Evolutionary conservation across 257 asterid species (phyloP).

Genomic region (Jacaranda copaia): DNA sequence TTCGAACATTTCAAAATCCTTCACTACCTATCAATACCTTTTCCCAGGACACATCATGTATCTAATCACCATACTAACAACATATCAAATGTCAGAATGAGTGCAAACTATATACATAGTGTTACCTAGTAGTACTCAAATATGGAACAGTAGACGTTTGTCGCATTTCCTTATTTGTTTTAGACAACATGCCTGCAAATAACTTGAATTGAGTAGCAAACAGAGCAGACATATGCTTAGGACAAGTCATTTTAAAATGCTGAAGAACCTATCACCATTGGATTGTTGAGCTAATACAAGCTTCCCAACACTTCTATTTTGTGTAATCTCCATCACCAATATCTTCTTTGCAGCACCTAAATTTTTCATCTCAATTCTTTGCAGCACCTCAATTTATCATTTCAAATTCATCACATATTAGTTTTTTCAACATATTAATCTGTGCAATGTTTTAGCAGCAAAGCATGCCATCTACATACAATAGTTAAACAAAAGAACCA

Average conservation of each 20-base stretch:
- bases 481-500: background rate
- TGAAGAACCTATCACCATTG: background rate
- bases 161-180: background rate
- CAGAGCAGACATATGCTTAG: background rate
- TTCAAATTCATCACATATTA: background rate
- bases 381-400: too few relatives aligned
- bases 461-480: background rate
- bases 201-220: background rate
- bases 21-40: background rate
- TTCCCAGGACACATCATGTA: background rate
- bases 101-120: background rate
- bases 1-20: background rate
- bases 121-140: background rate
- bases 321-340: too few relatives aligned
- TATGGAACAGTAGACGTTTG: background rate
- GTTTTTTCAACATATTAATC: too few relatives aligned
- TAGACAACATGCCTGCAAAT: background rate
- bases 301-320: background rate
- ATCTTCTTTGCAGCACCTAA: background rate
- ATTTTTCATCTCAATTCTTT: too few relatives aligned
- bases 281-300: background rate
- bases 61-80: background rate
- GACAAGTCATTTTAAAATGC: background rate
- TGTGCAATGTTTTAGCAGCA: background rate
- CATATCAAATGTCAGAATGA: too few relatives aligned